Conservation (phyloP, 495 filamentous ascomycete species). For the Parachaetomium inaequale region DNA sequence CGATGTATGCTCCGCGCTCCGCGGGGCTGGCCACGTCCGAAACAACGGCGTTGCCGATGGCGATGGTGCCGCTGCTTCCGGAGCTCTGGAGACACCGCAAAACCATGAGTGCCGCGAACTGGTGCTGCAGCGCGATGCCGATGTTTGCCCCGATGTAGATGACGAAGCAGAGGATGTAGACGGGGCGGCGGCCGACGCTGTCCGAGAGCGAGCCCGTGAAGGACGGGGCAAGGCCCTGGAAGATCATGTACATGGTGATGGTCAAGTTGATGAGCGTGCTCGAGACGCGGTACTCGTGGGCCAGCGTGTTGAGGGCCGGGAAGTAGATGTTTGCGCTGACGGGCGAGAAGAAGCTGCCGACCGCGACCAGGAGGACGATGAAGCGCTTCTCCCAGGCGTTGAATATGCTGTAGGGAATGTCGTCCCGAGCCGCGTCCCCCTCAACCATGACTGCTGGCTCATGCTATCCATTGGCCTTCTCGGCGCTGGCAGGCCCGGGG, state of each 20-base stretch:
- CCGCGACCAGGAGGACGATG: conserved; percentile 58
- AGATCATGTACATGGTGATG: conserved; percentile 58
- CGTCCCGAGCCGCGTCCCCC: not conserved
- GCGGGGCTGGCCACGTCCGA: conserved; percentile 52
- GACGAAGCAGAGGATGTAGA: conserved; percentile 52
- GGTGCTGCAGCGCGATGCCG: conserved; percentile 49
- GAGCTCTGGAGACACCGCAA: conserved; percentile 55
- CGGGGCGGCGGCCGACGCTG: conserved; percentile 50
- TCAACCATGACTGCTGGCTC: not conserved
- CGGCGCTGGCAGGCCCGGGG: not conserved
- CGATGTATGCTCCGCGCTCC: conserved; percentile 50
- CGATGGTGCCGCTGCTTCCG: conserved; percentile 49
- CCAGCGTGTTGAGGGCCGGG: conserved; percentile 58
- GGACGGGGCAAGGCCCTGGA: conserved; percentile 56
- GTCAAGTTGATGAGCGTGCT: conserved; percentile 58
- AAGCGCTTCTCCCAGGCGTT: conserved; percentile 53
- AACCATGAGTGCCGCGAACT: conserved; percentile 49
- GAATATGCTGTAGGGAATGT: conserved; percentile 51
- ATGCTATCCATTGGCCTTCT: not conserved
- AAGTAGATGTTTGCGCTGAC: conserved; percentile 69
- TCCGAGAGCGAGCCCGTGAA: conserved; percentile 58
- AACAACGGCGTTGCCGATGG: conserved; percentile 54
- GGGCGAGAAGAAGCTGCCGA: conserved; percentile 65
- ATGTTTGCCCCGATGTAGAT: conserved; percentile 57
- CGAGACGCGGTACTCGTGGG: conserved; percentile 51